phyloP scores from a whole-genome alignment of 2,329 filamentous ascomycete species.

The Trichoderma hamatum region DNA sequence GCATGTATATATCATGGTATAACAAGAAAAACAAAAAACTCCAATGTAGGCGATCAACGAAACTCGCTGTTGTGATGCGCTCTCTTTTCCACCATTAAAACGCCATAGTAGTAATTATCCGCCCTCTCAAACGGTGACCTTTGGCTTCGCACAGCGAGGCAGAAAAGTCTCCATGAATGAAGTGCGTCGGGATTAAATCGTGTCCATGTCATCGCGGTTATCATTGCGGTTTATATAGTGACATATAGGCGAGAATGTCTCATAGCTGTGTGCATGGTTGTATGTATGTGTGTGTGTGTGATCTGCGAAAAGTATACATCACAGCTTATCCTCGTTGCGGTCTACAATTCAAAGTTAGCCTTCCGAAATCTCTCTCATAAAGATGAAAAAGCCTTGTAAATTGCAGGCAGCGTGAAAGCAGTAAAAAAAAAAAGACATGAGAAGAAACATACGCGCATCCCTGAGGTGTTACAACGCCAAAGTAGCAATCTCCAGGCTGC shows the following conservation, averaged over 20 bases:
- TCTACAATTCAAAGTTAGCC: neutral
- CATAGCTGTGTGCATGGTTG: neutral
- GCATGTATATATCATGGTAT: neutral
- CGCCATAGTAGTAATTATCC: neutral
- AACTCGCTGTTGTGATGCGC: neutral
- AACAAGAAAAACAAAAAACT: neutral
- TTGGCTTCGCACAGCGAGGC: constrained; percentile 6
- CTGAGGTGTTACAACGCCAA: constrained; percentile 57
- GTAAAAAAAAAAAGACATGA: neutral
- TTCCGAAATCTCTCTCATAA: neutral
- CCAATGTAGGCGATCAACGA: neutral
- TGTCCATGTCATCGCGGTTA: neutral
- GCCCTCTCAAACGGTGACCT: neutral
- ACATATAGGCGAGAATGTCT: neutral
- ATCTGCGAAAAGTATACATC: neutral
- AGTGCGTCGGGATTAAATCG: neutral
- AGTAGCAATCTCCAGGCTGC: constrained; percentile 55
- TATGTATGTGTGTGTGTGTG: neutral
- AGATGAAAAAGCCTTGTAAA: neutral
- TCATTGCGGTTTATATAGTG: too few relatives aligned
- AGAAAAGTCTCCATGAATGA: neutral
- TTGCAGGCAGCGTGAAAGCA: too few relatives aligned
- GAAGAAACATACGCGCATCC: constrained; percentile 57
- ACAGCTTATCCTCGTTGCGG: neutral
- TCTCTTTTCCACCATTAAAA: neutral